phyloP scores from a whole-genome alignment of 441 rosid genomes.

The Corymbia citriodora region DNA sequence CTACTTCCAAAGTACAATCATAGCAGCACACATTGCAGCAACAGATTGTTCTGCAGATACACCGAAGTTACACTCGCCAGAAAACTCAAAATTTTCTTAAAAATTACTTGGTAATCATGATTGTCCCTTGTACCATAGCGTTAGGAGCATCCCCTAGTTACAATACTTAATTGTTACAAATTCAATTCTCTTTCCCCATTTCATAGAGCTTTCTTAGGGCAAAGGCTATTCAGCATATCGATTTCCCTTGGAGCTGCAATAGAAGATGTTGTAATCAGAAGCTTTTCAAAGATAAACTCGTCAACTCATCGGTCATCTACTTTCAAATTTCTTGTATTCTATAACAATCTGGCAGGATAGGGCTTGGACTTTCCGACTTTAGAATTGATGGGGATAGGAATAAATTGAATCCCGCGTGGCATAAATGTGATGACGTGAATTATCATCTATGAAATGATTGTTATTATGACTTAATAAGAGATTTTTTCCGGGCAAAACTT shows the following conservation, averaged over 20 bases:
- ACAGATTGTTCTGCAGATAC: neutral
- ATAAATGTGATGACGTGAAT: too few relatives aligned
- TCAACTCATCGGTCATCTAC: too few relatives aligned
- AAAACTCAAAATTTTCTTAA: neutral
- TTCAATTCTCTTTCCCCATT: neutral
- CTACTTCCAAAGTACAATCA: constrained; percentile 18
- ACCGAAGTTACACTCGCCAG: constrained; percentile 10
- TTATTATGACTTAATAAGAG: too few relatives aligned
- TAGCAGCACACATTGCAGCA: constrained; percentile 1
- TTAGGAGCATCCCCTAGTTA: neutral
- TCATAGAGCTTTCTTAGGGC: neutral
- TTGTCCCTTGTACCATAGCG: neutral
- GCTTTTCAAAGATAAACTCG: neutral
- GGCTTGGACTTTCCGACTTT: too few relatives aligned
- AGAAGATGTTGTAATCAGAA: neutral
- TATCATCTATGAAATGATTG: too few relatives aligned
- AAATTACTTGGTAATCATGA: neutral
- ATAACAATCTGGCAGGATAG: too few relatives aligned
- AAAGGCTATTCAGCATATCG: neutral
- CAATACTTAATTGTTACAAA: too few relatives aligned
- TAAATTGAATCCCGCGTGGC: too few relatives aligned
- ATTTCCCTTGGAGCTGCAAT: neutral
- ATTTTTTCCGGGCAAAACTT: too few relatives aligned
- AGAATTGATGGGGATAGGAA: too few relatives aligned
- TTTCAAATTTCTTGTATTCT: too few relatives aligned